Conservation (phyloP, 2,329 filamentous ascomycete genomes). For the Alternaria rosae region DNA sequence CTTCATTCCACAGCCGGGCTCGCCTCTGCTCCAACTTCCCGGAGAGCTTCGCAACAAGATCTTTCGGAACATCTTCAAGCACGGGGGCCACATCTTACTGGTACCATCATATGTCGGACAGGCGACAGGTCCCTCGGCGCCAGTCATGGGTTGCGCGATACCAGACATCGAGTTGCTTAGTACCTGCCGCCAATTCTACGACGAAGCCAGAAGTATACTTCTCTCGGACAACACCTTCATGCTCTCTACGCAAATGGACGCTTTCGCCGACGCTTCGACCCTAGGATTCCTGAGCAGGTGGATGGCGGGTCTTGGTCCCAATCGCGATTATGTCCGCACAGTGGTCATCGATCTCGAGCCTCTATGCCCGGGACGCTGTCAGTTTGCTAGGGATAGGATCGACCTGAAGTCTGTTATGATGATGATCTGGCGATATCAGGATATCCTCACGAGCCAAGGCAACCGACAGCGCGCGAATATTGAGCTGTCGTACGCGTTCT, state of each 20-base stretch:
- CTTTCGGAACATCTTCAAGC: not conserved
- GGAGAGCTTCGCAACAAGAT: constrained; percentile 2
- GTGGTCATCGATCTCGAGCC: not conserved
- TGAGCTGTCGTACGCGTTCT: not conserved
- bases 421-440: not conserved
- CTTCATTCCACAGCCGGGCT: not conserved
- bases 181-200: constrained; percentile 1
- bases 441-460: not conserved
- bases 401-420: not conserved
- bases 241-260: not conserved
- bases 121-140: not conserved
- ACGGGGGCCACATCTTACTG: not conserved
- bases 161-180: not conserved
- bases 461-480: not conserved
- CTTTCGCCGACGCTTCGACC: not conserved
- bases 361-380: not conserved
- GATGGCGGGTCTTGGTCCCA: not conserved
- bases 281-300: not conserved
- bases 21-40: not conserved
- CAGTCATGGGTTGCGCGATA: not conserved
- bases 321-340: not conserved
- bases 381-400: not conserved
- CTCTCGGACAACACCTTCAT: not conserved
- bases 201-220: not conserved
- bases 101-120: not conserved